Evolutionary conservation across 208 protist genomes (phyloP), one percentile per base, ranked within the genome.

Genomic region (Leishmania martiniquensis): DNA sequence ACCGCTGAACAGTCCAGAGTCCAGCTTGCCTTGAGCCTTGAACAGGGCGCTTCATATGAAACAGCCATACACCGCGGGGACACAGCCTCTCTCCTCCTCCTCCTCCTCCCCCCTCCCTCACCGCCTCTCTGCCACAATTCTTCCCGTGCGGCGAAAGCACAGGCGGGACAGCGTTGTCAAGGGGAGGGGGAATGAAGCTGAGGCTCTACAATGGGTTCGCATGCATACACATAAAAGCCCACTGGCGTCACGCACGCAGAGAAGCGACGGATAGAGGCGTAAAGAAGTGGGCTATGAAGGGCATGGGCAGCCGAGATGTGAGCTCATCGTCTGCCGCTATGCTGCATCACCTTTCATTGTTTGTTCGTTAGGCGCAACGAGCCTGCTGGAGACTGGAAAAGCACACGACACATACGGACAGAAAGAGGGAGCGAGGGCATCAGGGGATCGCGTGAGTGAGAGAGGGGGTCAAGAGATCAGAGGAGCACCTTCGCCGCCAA

Each of bases 401-500:
- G 17, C 2, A 25, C 32, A 3, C 17, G 25, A 44, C 60, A 66
- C 32, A 37, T 15, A 66, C 34, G 42, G 55, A 51, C 12, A 51
- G 47, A 37, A 25, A 32, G 13, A 29, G n/a, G n/a, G n/a, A 37
- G 12, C 12, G 9, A 39, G 17, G 4, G 13, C 29, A 4, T 9
- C 9, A 69, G 10, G 0, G 42, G 65, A 49, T 10, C 15, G 47
- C 39, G 9, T 13, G 22, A 12, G 39, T 29, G 75, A 17, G 47
- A 51, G 59, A 51, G 29, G 69, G 34, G 49, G 37, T 25, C 17
- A 49, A 44, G 32, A 15, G 39, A 49, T n/a, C 57, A 34, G n/a
- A 51, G 65, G 45, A 45, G 60, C 47, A 74, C 42, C 60, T 54
- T 83, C 25, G 71, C 37, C 76, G 66, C 83, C 66, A 72, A 42